Evolutionary conservation across 306 rosid genomes (phyloP).

Genomic region (Pterocarpus macrocarpus): DNA sequence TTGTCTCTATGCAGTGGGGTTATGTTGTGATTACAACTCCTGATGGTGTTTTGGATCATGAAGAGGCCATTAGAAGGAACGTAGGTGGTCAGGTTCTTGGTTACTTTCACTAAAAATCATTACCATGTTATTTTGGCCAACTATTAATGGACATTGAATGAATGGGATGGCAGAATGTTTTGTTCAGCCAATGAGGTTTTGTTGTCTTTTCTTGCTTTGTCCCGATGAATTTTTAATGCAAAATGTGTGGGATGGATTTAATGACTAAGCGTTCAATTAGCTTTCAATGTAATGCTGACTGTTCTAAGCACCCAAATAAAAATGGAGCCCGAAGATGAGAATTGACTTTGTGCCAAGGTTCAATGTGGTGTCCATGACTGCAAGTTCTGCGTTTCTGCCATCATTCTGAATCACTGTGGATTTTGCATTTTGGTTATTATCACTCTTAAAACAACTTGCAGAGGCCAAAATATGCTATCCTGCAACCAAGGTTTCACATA

Average conservation of each 20-base stretch:
- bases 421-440: too few species aligned
- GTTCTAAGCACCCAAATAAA: too few species aligned
- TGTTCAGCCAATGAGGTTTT: background rate
- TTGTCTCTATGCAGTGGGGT: constrained; percentile 82
- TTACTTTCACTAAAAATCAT: constrained; percentile 68
- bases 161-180: constrained; percentile 6
- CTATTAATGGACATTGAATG: background rate
- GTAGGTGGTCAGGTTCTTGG: constrained; percentile 62
- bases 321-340: too few species aligned
- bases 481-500: too few species aligned
- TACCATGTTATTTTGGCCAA: constrained; percentile 8
- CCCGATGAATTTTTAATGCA: too few species aligned
- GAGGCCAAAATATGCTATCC: too few species aligned
- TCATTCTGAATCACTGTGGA: too few species aligned
- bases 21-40: constrained; percentile 94
- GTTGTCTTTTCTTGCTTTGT: background rate
- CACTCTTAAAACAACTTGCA: too few species aligned
- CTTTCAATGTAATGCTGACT: background rate
- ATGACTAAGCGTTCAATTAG: background rate
- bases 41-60: constrained; percentile 95
- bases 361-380: too few species aligned
- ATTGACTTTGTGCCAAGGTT: too few species aligned
- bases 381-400: too few species aligned
- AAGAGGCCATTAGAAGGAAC: constrained; percentile 76
- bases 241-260: too few species aligned